Conservation (phyloP, 2,329 filamentous ascomycete genomes). For the Clonostachys byssicola region DNA sequence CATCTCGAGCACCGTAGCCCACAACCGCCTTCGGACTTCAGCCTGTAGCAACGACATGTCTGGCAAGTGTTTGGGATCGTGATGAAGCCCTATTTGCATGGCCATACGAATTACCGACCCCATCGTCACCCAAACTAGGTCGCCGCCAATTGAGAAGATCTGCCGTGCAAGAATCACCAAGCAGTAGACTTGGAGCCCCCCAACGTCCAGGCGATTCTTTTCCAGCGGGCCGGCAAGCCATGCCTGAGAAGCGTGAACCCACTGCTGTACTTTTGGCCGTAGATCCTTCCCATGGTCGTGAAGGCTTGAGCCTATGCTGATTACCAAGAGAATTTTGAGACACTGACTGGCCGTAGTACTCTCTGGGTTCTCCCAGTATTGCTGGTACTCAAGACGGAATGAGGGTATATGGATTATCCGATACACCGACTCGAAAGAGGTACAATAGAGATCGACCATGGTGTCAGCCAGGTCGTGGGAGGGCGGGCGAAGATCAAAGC, state of each 20-base stretch:
- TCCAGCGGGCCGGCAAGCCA: conserved; percentile 35
- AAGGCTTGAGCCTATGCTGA: conserved; percentile 32
- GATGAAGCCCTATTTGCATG: conserved; percentile 39
- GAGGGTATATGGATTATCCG: conserved; percentile 48
- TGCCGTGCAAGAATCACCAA: conserved; percentile 30
- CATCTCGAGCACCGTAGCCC: conserved; percentile 37
- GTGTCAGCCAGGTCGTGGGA: conserved; percentile 26
- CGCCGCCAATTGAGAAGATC: conserved; percentile 32
- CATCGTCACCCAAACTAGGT: conserved; percentile 32
- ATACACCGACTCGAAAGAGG: conserved; percentile 42
- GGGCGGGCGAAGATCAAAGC: conserved; percentile 14
- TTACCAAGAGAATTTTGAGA: conserved; percentile 30
- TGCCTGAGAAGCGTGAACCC: conserved; percentile 31
- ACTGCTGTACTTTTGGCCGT: conserved; percentile 22
- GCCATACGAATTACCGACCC: conserved; percentile 33
- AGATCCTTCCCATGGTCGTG: conserved; percentile 13
- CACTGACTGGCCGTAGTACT: conserved; percentile 11
- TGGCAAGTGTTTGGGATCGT: conserved; percentile 31
- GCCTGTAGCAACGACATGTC: conserved; percentile 24
- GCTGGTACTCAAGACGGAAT: conserved; percentile 43
- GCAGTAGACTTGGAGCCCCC: conserved; percentile 32
- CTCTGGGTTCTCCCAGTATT: conserved; percentile 35
- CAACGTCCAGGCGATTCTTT: conserved; percentile 19
- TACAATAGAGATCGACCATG: conserved; percentile 40
- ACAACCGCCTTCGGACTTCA: conserved; percentile 33